Conservation (phyloP, 2,329 filamentous ascomycete species). For the Calonectria pseudoreteaudii region DNA sequence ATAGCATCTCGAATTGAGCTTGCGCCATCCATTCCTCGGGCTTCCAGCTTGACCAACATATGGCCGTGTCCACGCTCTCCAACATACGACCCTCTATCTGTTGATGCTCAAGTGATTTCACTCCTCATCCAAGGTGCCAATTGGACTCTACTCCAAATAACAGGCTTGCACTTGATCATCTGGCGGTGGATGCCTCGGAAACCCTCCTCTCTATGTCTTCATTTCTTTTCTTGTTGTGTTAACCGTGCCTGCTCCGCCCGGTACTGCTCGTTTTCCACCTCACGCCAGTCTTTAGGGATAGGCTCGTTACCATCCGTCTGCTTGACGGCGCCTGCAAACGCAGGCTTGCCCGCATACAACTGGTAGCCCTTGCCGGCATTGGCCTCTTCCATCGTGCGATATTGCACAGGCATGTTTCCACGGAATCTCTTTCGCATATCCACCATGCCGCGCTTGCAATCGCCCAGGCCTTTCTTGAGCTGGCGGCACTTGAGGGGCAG, state of each 20-base stretch:
- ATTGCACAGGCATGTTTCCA: conserved; percentile 87
- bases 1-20: not conserved
- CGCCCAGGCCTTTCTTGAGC: conserved; percentile 90
- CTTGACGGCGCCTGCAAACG: conserved; percentile 73
- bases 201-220: conserved; percentile 3
- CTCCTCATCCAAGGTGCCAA: not conserved
- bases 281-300: conserved; percentile 70
- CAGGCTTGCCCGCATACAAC: conserved; percentile 82
- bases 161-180: not conserved
- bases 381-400: conserved; percentile 66
- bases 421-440: conserved; percentile 99
- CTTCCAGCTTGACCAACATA: not conserved
- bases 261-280: conserved; percentile 73
- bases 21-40: not conserved
- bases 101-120: not conserved
- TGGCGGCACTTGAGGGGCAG: conserved; percentile 92
- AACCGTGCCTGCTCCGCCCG: conserved; percentile 46
- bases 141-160: not conserved
- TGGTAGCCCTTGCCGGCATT: conserved; percentile 73
- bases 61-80: not conserved
- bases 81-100: not conserved
- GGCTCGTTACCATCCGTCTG: conserved; percentile 76
- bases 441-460: conserved; percentile 95
- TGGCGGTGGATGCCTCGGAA: not conserved
- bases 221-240: conserved; percentile 41